Conservation (phyloP, 164 flowering plant species). For the Taxillus chinensis region DNA sequence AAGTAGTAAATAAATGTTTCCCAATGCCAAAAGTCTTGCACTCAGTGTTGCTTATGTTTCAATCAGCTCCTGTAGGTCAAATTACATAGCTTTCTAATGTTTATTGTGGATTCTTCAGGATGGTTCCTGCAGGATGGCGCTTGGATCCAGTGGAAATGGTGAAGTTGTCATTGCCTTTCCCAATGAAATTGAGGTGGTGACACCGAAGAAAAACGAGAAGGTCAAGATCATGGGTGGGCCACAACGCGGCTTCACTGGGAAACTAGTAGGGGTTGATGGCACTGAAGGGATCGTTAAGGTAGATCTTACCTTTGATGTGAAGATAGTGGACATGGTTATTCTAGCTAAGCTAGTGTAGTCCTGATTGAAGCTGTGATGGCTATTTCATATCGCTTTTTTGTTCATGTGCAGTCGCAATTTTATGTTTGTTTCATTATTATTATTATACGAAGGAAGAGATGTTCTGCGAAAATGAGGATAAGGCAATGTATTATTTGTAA, state of each 20-base stretch:
- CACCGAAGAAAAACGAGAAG: slow-evolving; percentile 69
- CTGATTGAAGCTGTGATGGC: slow-evolving; percentile 10
- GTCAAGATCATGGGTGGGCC: slow-evolving; percentile 87
- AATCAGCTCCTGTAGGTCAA: too few species aligned
- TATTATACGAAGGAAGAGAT: too few species aligned
- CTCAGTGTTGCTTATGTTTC: too few species aligned
- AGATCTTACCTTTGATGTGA: slow-evolving; percentile 84
- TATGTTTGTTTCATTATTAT: too few species aligned
- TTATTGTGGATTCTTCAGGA: slow-evolving; percentile 36
- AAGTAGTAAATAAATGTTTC: too few species aligned
- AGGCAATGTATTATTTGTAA: too few species aligned
- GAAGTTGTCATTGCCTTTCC: slow-evolving; percentile 46
- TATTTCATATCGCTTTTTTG: too few species aligned
- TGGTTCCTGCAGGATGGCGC: slow-evolving; percentile 69
- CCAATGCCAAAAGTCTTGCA: too few species aligned
- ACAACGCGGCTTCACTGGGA: slow-evolving; percentile 80
- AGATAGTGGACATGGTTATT: slow-evolving; percentile 72
- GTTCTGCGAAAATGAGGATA: too few species aligned
- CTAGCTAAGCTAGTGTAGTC: slow-evolving; percentile 62
- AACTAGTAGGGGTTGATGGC: slow-evolving; percentile 88
- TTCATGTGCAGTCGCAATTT: too few species aligned
- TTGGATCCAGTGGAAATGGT: slow-evolving; percentile 69
- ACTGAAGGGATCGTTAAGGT: slow-evolving; percentile 90
- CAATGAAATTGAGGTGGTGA: slow-evolving; percentile 58
- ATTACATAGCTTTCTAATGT: not conserved